Percentiles rank a stretch among this genome's conserved stretches.
Conservation (phyloP, 169 alveolate species). For the Plasmodium ovale region DNA sequence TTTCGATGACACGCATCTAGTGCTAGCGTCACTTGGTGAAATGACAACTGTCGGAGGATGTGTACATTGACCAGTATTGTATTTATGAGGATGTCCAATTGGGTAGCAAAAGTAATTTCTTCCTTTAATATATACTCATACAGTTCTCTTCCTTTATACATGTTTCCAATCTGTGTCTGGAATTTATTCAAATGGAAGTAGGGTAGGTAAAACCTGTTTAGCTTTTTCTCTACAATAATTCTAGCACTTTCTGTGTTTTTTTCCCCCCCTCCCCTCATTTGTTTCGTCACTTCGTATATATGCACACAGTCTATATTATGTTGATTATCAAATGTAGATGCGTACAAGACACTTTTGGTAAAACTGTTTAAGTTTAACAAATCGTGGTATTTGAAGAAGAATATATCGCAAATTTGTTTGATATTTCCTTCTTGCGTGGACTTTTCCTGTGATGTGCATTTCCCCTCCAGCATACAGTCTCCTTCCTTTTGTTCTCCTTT, state of each 20-base stretch:
- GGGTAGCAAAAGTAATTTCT: neutral
- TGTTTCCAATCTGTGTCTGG: neutral
- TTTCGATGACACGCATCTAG: neutral
- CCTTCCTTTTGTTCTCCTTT: neutral
- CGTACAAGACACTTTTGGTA: slow-evolving; percentile 14
- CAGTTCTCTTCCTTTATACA: neutral
- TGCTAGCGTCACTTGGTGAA: neutral
- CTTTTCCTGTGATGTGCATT: too few species aligned
- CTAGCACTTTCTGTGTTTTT: neutral
- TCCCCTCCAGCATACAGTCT: neutral
- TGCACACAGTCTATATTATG: slow-evolving; percentile 28
- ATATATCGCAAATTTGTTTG: neutral
- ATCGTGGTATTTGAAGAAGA: slow-evolving; percentile 19
- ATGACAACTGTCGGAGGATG: neutral
- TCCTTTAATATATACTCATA: neutral
- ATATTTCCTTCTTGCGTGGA: neutral
- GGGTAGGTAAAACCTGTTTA: neutral
- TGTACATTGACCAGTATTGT: neutral
- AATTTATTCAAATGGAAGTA: neutral
- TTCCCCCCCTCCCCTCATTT: too few species aligned
- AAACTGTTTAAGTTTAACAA: slow-evolving; percentile 6
- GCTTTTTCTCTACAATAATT: neutral
- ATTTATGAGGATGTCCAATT: slow-evolving; percentile 6
- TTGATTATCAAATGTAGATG: slow-evolving; percentile 47
- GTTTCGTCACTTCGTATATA: slow-evolving; percentile 4